A percentile compares a stretch with the other conserved stretches of the same genome.
phyloP scores from a whole-genome alignment of 78 protist genomes.

The Paulinella micropora region DNA sequence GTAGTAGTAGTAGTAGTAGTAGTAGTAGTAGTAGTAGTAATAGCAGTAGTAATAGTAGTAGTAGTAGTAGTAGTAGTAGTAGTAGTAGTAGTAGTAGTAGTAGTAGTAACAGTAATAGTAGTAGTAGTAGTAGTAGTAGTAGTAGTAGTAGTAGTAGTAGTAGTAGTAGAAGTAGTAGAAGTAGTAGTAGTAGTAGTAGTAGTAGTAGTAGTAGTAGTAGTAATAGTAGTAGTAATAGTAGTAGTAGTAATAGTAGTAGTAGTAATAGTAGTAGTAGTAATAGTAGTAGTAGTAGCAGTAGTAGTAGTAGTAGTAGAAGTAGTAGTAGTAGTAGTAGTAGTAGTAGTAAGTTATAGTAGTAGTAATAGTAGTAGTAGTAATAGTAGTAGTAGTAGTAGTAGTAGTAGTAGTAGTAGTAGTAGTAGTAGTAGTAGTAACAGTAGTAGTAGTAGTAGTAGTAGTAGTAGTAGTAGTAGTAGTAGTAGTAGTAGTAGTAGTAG shows the following conservation, averaged over 20 bases:
- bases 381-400: too few relatives aligned
- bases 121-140: neutral
- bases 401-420: neutral
- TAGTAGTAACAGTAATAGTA: neutral
- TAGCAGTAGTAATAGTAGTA: neutral
- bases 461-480: neutral
- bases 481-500: too few relatives aligned
- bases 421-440: neutral
- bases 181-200: too few relatives aligned
- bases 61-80: neutral
- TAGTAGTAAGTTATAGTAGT: too few relatives aligned
- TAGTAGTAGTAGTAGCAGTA: neutral
- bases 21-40: neutral
- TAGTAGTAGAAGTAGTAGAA: too few relatives aligned
- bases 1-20: neutral
- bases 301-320: neutral
- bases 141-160: too few relatives aligned
- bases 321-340: neutral
- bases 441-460: neutral
- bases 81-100: neutral
- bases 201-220: too few relatives aligned
- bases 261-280: neutral
- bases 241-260: too few relatives aligned
- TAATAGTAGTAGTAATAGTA: too few relatives aligned
- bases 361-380: too few relatives aligned